These are phyloP conservation scores for Amanita brunnescens DNA, from an alignment of 768 basidiomycete genomes.

Conservation along the genomic window DNA sequence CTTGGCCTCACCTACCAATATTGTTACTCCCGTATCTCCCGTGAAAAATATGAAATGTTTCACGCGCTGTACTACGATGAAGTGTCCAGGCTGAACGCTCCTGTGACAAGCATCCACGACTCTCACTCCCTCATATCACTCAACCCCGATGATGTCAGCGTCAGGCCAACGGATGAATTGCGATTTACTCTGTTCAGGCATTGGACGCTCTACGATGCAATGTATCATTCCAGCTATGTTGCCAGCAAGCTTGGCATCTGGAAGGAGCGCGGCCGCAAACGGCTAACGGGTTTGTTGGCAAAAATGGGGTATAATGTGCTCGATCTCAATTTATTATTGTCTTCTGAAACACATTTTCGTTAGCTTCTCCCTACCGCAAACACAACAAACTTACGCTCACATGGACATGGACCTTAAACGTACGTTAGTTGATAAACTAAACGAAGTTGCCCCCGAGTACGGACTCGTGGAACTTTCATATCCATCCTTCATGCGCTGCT, in stretches of 20 bases:
- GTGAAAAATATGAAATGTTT: constrained; percentile 75
- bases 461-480: constrained; percentile 90
- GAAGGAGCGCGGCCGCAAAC: constrained; percentile 89
- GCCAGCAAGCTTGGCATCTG: constrained; percentile 93
- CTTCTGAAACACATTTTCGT: neutral
- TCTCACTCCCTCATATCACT: constrained; percentile 35
- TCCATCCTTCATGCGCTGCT: constrained; percentile 88
- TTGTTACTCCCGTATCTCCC: constrained; percentile 77
- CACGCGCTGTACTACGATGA: constrained; percentile 82
- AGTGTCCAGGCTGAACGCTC: constrained; percentile 83
- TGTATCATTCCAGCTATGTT: constrained; percentile 96
- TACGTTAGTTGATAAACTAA: constrained; percentile 69
- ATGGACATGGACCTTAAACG: constrained; percentile 96
- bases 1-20: constrained; percentile 93
- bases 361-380: constrained; percentile 91
- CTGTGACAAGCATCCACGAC: constrained; percentile 30
- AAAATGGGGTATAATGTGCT: constrained; percentile 84
- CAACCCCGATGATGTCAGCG: constrained; percentile 75
- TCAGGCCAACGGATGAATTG: constrained; percentile 81
- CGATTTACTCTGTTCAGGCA: constrained; percentile 93
- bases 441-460: constrained; percentile 88
- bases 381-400: constrained; percentile 87
- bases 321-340: neutral
- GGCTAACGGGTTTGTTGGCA: constrained; percentile 83
- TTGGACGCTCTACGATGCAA: constrained; percentile 97